These are phyloP conservation scores for Balansia obtecta DNA, from an alignment of 2,329 filamentous ascomycete genomes.

Conservation along the genomic window DNA sequence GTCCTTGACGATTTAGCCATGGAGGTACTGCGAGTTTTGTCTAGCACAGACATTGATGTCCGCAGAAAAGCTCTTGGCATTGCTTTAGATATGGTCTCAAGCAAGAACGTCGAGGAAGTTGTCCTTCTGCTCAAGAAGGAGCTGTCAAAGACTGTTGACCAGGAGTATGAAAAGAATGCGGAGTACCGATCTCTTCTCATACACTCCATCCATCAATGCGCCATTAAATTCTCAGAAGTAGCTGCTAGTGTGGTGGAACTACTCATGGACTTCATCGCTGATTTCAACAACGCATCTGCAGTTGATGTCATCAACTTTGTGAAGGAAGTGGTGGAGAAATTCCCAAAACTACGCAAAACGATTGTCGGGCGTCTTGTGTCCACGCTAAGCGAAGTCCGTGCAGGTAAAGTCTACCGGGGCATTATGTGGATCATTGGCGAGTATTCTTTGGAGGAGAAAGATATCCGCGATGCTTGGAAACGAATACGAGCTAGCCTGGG, in stretches of 20 bases:
- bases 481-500: conserved; percentile 85
- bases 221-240: conserved; percentile 98
- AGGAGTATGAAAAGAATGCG: conserved; percentile 96
- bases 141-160: conserved; percentile 90
- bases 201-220: conserved; percentile 94
- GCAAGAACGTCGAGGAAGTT: conserved; percentile 97
- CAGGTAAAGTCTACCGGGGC: conserved; percentile 93
- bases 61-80: conserved; percentile 82
- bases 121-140: conserved; percentile 95
- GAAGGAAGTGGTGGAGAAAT: conserved; percentile 97
- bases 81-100: conserved; percentile 94
- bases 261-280: conserved; percentile 97
- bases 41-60: conserved; percentile 92
- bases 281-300: conserved; percentile 94
- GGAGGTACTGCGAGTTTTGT: conserved; percentile 91
- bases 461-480: conserved; percentile 95
- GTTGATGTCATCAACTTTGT: conserved; percentile 98
- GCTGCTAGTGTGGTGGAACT: conserved; percentile 92
- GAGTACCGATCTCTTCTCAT: conserved; percentile 93
- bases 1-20: conserved; percentile 89
- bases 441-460: conserved; percentile 85
- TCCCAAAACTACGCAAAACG: conserved; percentile 74
- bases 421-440: conserved; percentile 97
- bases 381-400: conserved; percentile 83
- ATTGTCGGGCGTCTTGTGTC: conserved; percentile 84